Evolutionary conservation across 495 filamentous ascomycete species (phyloP), one percentile per base, ranked within the genome.

Genomic region (Hyaloscypha bicolor): DNA sequence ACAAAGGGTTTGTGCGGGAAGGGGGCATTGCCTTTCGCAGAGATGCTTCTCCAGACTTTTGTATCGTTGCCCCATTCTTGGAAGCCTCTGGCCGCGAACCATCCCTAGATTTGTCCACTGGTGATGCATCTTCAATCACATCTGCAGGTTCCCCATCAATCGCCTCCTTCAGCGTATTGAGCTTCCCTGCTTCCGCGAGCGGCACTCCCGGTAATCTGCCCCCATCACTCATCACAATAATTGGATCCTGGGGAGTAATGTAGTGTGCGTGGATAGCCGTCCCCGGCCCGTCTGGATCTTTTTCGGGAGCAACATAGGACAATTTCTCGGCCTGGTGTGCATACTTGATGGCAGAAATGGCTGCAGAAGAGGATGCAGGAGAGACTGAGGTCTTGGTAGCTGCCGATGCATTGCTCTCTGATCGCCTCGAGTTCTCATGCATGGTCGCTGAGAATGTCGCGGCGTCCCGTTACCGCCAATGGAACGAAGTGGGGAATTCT

Each of bases 1-100:
- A 98, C 1, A 97, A 77, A 9, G 94, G 93, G 73, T 96, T 89
- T 8, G 89, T 93, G 71, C 85, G 80, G 4, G 86, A 84, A 2
- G 88, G 85, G 0, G 88, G 87, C 72, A 82, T 82, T n/a, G 79
- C 64, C 65, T 67, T 75, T 57, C 72, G 72, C 6, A 84, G 69
- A 12, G 77, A 80, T 8, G 75, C 77, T 19, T 78, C 75, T 2
- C 72, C 66, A 31, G 64, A 63, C 48, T 62, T 69, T 42, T 71
- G 68, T 51, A 65, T 65, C 6, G 60, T 32, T 19, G 35, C 33
- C 33, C 55, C 63, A 48, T 69, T 45, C 25, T 39, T 29, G 45
- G 63, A 16, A 45, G 42, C 48, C 5, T 51, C 19, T 35, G 45
- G 57, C 62, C 64, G 31, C 19, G 39, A 1, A 37, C 31, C 1